A percentile compares a stretch with the other conserved stretches of the same genome.
Evolutionary conservation across 2,329 filamentous ascomycete species (phyloP).

Genomic region (Xylariales sp.): DNA sequence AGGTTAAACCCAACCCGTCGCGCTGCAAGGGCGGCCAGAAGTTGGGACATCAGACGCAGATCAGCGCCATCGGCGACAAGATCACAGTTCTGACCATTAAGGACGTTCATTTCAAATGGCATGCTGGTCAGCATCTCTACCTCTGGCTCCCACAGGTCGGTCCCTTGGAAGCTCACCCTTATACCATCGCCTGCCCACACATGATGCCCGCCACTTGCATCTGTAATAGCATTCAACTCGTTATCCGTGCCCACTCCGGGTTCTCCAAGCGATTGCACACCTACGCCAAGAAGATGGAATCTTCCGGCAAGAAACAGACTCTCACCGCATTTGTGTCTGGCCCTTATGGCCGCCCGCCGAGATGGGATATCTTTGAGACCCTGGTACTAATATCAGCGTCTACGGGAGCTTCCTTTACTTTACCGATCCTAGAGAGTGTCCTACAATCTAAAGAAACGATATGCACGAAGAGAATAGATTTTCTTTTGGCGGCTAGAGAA

Average conservation of each 20-base stretch:
- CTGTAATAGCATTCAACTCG: conserved; percentile 56
- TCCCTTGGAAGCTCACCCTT: conserved; percentile 53
- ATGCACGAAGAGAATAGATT: conserved; percentile 49
- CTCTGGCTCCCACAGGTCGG: conserved; percentile 55
- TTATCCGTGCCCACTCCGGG: conserved; percentile 50
- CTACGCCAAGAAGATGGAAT: conserved; percentile 34
- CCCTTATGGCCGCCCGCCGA: conserved; percentile 51
- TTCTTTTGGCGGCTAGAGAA: conserved; percentile 47
- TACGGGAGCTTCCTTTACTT: conserved; percentile 58
- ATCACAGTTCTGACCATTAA: conserved; percentile 57
- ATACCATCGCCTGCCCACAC: conserved; percentile 56
- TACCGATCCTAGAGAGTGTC: conserved; percentile 55
- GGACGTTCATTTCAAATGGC: conserved; percentile 55
- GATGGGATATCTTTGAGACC: conserved; percentile 56
- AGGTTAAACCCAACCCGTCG: conserved; percentile 33
- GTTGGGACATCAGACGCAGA: conserved; percentile 48
- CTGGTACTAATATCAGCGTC: conserved; percentile 57
- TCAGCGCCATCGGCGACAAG: conserved; percentile 43
- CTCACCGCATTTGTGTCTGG: conserved; percentile 48
- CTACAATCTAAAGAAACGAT: conserved; percentile 33
- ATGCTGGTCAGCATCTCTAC: conserved; percentile 57
- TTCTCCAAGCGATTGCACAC: conserved; percentile 52
- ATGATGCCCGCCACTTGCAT: conserved; percentile 45
- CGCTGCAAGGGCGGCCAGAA: conserved; percentile 42
- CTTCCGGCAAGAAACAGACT: conserved; percentile 20